Percentiles rank a stretch among this genome's conserved stretches.
These are phyloP conservation scores for Xylariaceae sp. DNA, from an alignment of 2,329 filamentous ascomycete species.

Conservation along the genomic window DNA sequence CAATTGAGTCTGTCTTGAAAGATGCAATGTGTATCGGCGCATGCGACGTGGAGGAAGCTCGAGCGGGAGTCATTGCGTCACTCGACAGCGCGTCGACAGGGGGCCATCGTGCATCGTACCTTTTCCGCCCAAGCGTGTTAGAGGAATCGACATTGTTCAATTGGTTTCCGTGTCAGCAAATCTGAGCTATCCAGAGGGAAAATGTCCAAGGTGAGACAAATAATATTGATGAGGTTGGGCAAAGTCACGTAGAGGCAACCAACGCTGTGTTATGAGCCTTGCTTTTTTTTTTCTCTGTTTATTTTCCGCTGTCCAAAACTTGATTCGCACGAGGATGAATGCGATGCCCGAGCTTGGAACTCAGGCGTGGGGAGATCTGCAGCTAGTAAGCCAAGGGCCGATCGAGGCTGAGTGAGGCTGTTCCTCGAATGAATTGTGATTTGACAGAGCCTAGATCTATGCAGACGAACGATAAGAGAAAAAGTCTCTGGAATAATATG, in stretches of 20 bases:
- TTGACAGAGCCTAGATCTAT: too few species aligned
- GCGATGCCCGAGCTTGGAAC: too few species aligned
- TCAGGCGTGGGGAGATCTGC: neutral
- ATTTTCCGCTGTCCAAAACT: too few species aligned
- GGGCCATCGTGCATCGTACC: conserved; percentile 12
- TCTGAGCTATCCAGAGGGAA: too few species aligned
- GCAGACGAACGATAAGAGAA: too few species aligned
- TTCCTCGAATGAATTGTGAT: too few species aligned
- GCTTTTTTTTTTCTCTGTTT: neutral
- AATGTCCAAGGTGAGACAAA: neutral
- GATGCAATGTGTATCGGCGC: conserved; percentile 3
- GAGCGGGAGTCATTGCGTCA: conserved; percentile 5
- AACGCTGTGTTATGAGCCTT: neutral
- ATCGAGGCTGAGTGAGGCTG: neutral
- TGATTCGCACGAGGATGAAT: too few species aligned
- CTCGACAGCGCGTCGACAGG: conserved; percentile 2
- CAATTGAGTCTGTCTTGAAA: conserved; percentile 4
- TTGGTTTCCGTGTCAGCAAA: neutral
- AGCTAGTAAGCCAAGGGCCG: neutral
- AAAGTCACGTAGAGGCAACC: neutral
- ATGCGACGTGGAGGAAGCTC: neutral
- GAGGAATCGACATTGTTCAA: conserved; percentile 19
- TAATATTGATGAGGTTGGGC: neutral
- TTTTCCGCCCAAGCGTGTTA: conserved; percentile 19
- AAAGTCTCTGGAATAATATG: too few species aligned